These are phyloP conservation scores for Ambrosia artemisiifolia DNA, from an alignment of 129 eudicot species.

Conservation along the genomic window DNA sequence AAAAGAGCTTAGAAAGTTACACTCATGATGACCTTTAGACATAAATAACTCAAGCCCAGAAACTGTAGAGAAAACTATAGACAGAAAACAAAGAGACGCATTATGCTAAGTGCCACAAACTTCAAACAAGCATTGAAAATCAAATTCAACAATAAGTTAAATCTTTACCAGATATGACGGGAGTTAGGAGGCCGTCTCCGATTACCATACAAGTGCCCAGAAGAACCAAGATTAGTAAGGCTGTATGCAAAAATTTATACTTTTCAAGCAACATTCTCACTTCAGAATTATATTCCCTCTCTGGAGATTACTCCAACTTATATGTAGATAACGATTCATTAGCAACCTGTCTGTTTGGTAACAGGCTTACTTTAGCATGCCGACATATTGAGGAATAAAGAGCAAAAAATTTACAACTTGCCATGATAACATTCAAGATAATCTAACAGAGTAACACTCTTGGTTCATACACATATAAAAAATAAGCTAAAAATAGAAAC, in stretches of 20 bases:
- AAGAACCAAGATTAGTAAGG: slow-evolving; percentile 73
- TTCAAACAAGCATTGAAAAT: neutral
- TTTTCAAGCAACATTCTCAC: slow-evolving; percentile 66
- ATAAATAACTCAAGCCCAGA: slow-evolving; percentile 82
- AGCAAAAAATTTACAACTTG: slow-evolving; percentile 32
- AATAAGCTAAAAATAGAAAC: too few species aligned
- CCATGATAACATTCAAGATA: too few species aligned
- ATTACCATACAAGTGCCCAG: slow-evolving; percentile 90
- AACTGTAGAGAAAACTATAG: slow-evolving; percentile 80
- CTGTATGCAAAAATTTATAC: slow-evolving; percentile 68
- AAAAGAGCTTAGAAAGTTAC: slow-evolving; percentile 37
- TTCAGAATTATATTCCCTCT: slow-evolving; percentile 47
- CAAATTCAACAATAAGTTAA: neutral
- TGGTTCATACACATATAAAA: too few species aligned
- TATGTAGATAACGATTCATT: slow-evolving; percentile 74
- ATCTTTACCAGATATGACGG: slow-evolving; percentile 70
- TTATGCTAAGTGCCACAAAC: neutral
- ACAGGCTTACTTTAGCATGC: slow-evolving; percentile 81
- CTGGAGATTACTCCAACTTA: slow-evolving; percentile 64
- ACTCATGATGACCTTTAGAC: slow-evolving; percentile 77
- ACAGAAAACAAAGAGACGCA: neutral
- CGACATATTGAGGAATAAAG: slow-evolving; percentile 77
- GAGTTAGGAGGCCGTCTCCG: slow-evolving; percentile 85
- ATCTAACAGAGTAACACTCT: too few species aligned
- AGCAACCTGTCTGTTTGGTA: slow-evolving; percentile 72